A percentile compares a stretch with the other conserved stretches of the same genome.
These are phyloP conservation scores for Gleditsia sinensis DNA, from an alignment of 306 rosid genomes.

Conservation along the genomic window DNA sequence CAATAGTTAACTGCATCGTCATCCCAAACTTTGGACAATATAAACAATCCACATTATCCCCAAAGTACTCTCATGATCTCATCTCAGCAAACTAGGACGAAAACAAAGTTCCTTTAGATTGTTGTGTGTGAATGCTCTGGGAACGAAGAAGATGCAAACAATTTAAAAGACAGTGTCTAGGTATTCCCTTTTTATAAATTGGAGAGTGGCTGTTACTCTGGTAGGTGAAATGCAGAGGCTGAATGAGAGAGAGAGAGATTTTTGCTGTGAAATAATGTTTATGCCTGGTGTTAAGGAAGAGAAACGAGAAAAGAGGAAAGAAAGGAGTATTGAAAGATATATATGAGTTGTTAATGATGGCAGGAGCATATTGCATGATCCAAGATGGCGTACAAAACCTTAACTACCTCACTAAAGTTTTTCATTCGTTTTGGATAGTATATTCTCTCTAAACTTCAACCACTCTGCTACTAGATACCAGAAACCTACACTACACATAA, in stretches of 20 bases:
- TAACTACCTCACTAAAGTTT: constrained; percentile 64
- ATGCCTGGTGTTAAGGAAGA: constrained; percentile 33
- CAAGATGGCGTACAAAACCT: constrained; percentile 61
- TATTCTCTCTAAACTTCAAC: constrained; percentile 63
- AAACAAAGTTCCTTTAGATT: neutral
- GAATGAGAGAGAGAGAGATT: constrained; percentile 59
- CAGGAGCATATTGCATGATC: constrained; percentile 80
- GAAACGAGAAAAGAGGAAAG: constrained; percentile 46
- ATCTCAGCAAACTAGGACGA: constrained; percentile 28
- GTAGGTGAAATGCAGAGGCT: constrained; percentile 84
- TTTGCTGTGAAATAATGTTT: constrained; percentile 32
- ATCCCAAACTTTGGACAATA: constrained; percentile 33
- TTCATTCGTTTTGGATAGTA: constrained; percentile 50
- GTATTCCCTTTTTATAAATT: constrained; percentile 2
- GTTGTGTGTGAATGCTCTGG: neutral
- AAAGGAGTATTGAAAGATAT: constrained; percentile 33
- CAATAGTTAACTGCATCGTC: constrained; percentile 57
- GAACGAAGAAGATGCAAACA: neutral
- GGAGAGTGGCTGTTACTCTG: constrained; percentile 49
- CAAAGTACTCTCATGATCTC: constrained; percentile 23
- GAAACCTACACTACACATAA: constrained; percentile 20
- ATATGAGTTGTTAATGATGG: constrained; percentile 71
- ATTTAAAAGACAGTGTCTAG: neutral
- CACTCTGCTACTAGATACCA: constrained; percentile 43
- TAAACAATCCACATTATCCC: too few relatives aligned